These are phyloP conservation scores for Musa beccarii DNA, from an alignment of 176 grass and related monocot genomes.

Conservation along the genomic window DNA sequence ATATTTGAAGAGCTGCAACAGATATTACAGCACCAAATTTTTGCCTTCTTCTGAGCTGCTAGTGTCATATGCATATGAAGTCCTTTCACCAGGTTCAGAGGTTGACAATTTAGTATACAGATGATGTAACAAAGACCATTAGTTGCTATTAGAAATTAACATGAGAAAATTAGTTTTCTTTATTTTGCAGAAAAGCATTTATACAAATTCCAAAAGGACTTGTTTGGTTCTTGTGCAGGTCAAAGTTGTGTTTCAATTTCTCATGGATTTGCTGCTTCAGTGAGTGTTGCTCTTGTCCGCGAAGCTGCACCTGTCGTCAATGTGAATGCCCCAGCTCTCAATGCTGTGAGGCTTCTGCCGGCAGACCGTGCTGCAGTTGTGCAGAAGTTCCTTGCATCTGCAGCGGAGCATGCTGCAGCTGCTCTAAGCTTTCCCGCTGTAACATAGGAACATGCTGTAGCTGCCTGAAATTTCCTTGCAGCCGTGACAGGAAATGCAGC, in stretches of 20 bases:
- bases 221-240: constrained; percentile 26
- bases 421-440: neutral
- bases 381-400: neutral
- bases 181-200: neutral
- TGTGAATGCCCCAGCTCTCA: neutral
- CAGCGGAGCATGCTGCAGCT: constrained; percentile 8
- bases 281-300: constrained; percentile 33
- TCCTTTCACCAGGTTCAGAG: neutral
- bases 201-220: neutral
- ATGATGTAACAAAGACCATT: too few species aligned
- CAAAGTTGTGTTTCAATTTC: constrained; percentile 49
- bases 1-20: neutral
- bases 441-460: neutral
- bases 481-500: neutral
- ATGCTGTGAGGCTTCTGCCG: neutral
- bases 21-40: neutral
- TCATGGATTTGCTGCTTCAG: constrained; percentile 71
- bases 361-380: constrained; percentile 5
- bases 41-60: neutral
- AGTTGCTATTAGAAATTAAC: too few species aligned
- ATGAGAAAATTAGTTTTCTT: neutral
- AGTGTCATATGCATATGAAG: neutral
- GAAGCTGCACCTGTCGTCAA: neutral
- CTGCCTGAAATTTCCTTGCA: neutral
- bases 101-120: neutral